Percentiles rank a stretch among this genome's conserved stretches.
Conservation (phyloP, 345 rosid genomes). For the Moricandia arvensis region DNA sequence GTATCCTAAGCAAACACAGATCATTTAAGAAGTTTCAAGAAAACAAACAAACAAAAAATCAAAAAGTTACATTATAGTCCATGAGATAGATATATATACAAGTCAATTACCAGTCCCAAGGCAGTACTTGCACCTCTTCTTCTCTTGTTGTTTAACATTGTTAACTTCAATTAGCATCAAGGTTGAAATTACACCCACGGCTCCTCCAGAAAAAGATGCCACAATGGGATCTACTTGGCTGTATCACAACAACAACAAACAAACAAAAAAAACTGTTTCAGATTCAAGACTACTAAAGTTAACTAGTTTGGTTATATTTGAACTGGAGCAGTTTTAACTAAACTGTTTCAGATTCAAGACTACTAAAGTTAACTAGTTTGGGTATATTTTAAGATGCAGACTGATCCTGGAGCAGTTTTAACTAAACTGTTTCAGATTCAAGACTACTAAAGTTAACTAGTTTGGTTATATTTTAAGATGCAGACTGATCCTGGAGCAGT, state of each 20-base stretch:
- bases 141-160: conserved; percentile 89
- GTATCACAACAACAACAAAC: conserved; percentile 31
- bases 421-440: conserved; percentile 10
- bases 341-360: conserved; percentile 15
- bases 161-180: conserved; percentile 89
- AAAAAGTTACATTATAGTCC: neutral
- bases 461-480: too few species aligned
- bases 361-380: neutral
- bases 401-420: too few species aligned
- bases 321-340: neutral
- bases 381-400: too few species aligned
- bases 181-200: conserved; percentile 95
- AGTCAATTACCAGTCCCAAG: conserved; percentile 66
- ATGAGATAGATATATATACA: conserved; percentile 3
- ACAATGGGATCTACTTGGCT: conserved; percentile 98
- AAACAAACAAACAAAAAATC: neutral
- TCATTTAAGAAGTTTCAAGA: neutral
- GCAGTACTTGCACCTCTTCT: conserved; percentile 94
- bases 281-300: conserved; percentile 14
- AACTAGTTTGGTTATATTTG: too few species aligned
- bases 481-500: too few species aligned
- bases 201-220: conserved; percentile 96
- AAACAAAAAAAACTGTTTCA: neutral
- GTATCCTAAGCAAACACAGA: conserved; percentile 54
- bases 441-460: neutral